Evolutionary conservation across 208 protist species (phyloP), one percentile per base, ranked within the genome.

Genomic region (Trypanosoma theileri): DNA sequence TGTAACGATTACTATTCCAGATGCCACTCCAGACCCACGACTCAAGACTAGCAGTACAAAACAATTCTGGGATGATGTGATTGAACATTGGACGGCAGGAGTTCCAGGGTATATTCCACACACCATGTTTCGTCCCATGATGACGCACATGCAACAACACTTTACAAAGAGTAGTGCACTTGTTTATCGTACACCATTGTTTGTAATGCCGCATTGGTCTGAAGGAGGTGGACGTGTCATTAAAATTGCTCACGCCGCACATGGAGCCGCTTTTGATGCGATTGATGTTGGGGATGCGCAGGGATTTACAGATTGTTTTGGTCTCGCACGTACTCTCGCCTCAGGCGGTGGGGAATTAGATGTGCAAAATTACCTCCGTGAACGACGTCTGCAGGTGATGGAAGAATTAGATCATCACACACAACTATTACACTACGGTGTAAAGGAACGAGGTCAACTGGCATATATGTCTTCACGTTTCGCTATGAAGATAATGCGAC

Each of bases 21-120:
- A 95, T 67, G 73, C 73, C 63, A 87, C 88, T 6, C 56, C 82
- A 31, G 89, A 94, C 66, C 92, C 92, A 52, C 85, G 87, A 17
- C 78, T 94, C 31, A 84, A 82, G 75, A 87, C 80, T 66, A 95
- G 85, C 35, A 94, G 88, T 72, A 92, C 86, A 11, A 93, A 93
- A 80, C 87, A 91, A 45, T 96, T 93, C 71, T 96, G 92, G 92
- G 88, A 96, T 56, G 92, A 96, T 69, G 89, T 96, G 19, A 76
- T 93, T 14, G 73, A 76, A 79, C 92, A 96, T 78, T 96, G 92
- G 89, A 94, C 92, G 24, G 79, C 81, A 13, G 88, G 88, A 6
- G 81, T 95, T 54, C 92, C 92, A 14, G 92, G 89, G 22, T 96
- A 96, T 75, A 73, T 96, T 66, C 91, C 86, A 0, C 92, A 96